Evolutionary conservation across 139 green algal species (phyloP), one percentile per base, ranked within the genome.

Genomic region (Chlorella sorokiniana): DNA sequence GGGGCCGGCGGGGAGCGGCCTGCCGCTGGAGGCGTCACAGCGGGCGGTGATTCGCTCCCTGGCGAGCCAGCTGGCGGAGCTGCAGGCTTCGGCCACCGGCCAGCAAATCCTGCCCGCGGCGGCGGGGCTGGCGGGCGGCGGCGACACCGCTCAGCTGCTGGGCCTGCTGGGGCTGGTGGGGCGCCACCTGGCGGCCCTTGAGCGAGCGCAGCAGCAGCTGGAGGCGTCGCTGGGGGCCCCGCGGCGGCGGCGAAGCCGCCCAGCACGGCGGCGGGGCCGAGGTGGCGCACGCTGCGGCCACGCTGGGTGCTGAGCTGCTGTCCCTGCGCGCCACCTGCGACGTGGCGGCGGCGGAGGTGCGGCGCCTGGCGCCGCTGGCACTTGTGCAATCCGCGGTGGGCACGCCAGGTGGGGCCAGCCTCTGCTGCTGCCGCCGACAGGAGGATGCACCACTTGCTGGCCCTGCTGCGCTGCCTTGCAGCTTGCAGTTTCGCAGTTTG

Each of bases 41-140:
- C 63, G 85, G 10, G 67, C 78, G 4, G 82, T 89, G 42, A 85
- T 89, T 54, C 78, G 85, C 25, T 77, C 82, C 40, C 48, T 89
- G 25, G 72, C 78, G 25, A 16, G 62, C 0, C 78, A 82, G 40
- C 67, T 89, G 18, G 56, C 67, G 18, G 54, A 48, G 33, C 59
- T 89, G 23, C 69, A 67, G 35, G n/a, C 54, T 59, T 1, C 33
- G 59, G 40, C 59, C n/a, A n/a, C 5, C 44, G 40, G 42, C 40
- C 14, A 33, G 16, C 42, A 42, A 18, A 42, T 38, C 38, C 23
- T 35, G 23, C 33, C 33, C 42, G 35, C 5, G 11, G 7, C 73
- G 79, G 69, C 9, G 69, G 45, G 8, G 7, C 52, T 31, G 62
- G 52, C 31, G 23, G n/a, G 10, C 23, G 38, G 22, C 38, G 35